Conservation (phyloP, 2,329 filamentous ascomycete genomes). For the Xylaria sp. region DNA sequence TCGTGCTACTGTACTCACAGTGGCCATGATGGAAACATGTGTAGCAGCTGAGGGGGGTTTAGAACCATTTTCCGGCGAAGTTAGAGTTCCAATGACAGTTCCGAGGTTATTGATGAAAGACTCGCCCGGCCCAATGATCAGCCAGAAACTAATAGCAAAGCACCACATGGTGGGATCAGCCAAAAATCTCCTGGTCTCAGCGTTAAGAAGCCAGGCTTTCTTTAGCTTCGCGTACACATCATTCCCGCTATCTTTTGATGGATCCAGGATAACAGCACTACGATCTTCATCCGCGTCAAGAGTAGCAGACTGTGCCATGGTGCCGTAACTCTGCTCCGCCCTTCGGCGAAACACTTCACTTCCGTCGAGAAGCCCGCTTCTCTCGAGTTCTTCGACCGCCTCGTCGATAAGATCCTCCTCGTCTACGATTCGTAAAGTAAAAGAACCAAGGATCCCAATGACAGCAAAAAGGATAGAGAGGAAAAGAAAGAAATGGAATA, state of each 20-base stretch:
- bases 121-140: slow-evolving; percentile 95
- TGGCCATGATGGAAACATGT: slow-evolving; percentile 90
- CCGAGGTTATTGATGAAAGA: slow-evolving; percentile 98
- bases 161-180: slow-evolving; percentile 95
- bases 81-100: slow-evolving; percentile 89
- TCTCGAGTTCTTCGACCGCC: slow-evolving; percentile 89
- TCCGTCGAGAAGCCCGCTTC: slow-evolving; percentile 82
- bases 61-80: slow-evolving; percentile 64
- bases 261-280: slow-evolving; percentile 55
- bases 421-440: slow-evolving; percentile 81
- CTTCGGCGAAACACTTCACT: slow-evolving; percentile 76
- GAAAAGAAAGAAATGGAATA: slow-evolving; percentile 90
- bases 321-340: slow-evolving; percentile 70
- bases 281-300: slow-evolving; percentile 53
- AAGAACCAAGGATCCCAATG: slow-evolving; percentile 78
- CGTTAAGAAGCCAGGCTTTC: slow-evolving; percentile 91
- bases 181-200: slow-evolving; percentile 87
- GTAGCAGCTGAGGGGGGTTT: slow-evolving; percentile 75
- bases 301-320: slow-evolving; percentile 59
- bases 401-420: slow-evolving; percentile 90
- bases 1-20: slow-evolving; percentile 90
- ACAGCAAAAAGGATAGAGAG: slow-evolving; percentile 76
- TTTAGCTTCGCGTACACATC: slow-evolving; percentile 69
- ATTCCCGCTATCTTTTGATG: slow-evolving; percentile 51
- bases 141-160: slow-evolving; percentile 88